A percentile compares a stretch with the other conserved stretches of the same genome.
phyloP scores from a whole-genome alignment of 176 grass and related monocot genomes.

The Aegilops speltoides region DNA sequence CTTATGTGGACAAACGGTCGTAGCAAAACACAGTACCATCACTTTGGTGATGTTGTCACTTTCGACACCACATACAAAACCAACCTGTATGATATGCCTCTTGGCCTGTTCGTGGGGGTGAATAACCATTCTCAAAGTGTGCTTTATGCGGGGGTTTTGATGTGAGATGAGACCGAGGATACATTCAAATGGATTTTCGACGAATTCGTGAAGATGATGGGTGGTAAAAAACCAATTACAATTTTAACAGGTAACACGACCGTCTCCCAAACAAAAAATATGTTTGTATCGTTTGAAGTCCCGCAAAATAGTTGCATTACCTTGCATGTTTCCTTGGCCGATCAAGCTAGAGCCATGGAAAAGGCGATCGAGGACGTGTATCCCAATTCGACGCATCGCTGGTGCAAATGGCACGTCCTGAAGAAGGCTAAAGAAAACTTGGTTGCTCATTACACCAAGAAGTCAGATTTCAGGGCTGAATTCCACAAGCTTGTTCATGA shows the following conservation, averaged over 20 bases:
- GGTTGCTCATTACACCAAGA: neutral
- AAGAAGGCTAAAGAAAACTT: neutral
- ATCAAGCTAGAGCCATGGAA: neutral
- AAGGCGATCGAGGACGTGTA: neutral
- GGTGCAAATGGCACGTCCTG: too few species aligned
- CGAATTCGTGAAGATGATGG: neutral
- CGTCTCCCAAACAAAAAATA: too few species aligned
- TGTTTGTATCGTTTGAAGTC: too few species aligned
- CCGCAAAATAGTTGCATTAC: too few species aligned
- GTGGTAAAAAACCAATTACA: neutral
- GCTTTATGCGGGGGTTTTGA: neutral
- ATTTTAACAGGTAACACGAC: neutral
- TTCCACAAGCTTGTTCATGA: neutral
- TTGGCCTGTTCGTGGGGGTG: too few species aligned
- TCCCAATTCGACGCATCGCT: neutral
- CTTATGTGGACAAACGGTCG: neutral
- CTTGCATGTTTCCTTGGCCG: too few species aligned
- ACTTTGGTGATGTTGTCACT: neutral
- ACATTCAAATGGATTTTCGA: neutral
- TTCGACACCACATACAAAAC: neutral
- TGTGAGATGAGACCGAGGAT: neutral
- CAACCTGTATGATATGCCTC: too few species aligned
- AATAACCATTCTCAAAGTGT: too few species aligned
- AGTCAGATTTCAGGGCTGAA: neutral
- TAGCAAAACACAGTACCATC: neutral